Percentiles rank a stretch among this genome's conserved stretches.
Evolutionary conservation across 805 yeast species (phyloP).

Genomic region (Metschnikowia aberdeeniae): DNA sequence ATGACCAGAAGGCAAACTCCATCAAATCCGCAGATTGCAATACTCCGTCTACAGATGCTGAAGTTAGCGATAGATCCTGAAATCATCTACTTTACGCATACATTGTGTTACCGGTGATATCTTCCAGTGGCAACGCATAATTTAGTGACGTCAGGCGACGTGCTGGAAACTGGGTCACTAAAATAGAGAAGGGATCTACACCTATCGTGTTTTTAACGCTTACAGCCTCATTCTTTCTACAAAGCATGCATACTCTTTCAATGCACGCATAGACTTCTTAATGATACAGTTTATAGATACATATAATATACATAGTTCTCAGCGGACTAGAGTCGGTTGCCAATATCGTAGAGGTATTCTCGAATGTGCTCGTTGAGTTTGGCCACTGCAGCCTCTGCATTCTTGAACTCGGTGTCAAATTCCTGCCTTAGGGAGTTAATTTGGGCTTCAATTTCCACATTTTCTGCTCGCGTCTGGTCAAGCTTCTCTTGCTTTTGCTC

Average conservation of each 20-base stretch:
- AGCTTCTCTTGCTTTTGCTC: conserved; percentile 47
- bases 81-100: neutral
- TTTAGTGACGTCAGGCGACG: too few species aligned
- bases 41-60: neutral
- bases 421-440: conserved; percentile 36
- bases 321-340: conserved; percentile 24
- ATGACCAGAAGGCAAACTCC: neutral
- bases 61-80: neutral
- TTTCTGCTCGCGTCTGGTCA: conserved; percentile 44
- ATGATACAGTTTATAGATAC: conserved; percentile 1
- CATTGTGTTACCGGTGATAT: too few species aligned
- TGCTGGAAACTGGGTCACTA: too few species aligned
- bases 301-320: conserved; percentile 1
- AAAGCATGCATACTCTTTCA: too few species aligned
- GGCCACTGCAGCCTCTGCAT: conserved; percentile 50
- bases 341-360: conserved; percentile 50
- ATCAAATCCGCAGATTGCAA: too few species aligned
- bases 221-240: too few species aligned
- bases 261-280: neutral
- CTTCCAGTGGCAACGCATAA: too few species aligned
- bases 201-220: too few species aligned
- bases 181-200: too few species aligned
- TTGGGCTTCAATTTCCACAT: conserved; percentile 41
- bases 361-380: conserved; percentile 52
- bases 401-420: conserved; percentile 50